A percentile compares a stretch with the other conserved stretches of the same genome.
Conservation (phyloP, 2,329 filamentous ascomycete genomes). For the Neocucurbitaria cava region DNA sequence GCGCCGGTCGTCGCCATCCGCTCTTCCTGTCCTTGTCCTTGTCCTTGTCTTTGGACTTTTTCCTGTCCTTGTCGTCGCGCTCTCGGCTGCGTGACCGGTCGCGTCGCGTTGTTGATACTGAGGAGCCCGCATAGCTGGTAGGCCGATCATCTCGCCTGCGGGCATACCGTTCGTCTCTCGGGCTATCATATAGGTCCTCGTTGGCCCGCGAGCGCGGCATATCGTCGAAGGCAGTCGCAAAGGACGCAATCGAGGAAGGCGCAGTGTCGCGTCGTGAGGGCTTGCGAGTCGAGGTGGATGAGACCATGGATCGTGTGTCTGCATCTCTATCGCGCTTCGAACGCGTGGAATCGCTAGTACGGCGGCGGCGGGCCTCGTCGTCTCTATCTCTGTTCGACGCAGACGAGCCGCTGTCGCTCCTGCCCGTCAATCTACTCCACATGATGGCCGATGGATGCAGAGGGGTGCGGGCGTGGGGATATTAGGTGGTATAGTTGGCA, state of each 20-base stretch:
- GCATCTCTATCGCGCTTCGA: slow-evolving; percentile 39
- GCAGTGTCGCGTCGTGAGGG: slow-evolving; percentile 40
- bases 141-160: slow-evolving; percentile 37
- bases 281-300: slow-evolving; percentile 43
- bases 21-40: slow-evolving; percentile 35
- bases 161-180: slow-evolving; percentile 30
- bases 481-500: slow-evolving; percentile 20
- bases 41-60: slow-evolving; percentile 32
- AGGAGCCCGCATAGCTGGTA: slow-evolving; percentile 40
- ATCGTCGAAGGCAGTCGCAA: slow-evolving; percentile 48
- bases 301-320: slow-evolving; percentile 45
- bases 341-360: slow-evolving; percentile 33
- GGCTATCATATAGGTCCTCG: slow-evolving; percentile 44
- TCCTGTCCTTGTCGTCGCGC: slow-evolving; percentile 40
- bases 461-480: slow-evolving; percentile 20
- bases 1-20: slow-evolving; percentile 39
- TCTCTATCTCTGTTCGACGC: slow-evolving; percentile 31
- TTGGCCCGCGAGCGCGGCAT: slow-evolving; percentile 35
- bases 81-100: slow-evolving; percentile 41
- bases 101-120: slow-evolving; percentile 32
- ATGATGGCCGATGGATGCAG: slow-evolving; percentile 29
- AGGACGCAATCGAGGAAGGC: slow-evolving; percentile 46
- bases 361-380: slow-evolving; percentile 34
- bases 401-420: slow-evolving; percentile 43
- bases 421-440: slow-evolving; percentile 49